These are phyloP conservation scores for Schwanniomyces vanrijiae DNA, from an alignment of 805 yeast genomes.

Conservation along the genomic window DNA sequence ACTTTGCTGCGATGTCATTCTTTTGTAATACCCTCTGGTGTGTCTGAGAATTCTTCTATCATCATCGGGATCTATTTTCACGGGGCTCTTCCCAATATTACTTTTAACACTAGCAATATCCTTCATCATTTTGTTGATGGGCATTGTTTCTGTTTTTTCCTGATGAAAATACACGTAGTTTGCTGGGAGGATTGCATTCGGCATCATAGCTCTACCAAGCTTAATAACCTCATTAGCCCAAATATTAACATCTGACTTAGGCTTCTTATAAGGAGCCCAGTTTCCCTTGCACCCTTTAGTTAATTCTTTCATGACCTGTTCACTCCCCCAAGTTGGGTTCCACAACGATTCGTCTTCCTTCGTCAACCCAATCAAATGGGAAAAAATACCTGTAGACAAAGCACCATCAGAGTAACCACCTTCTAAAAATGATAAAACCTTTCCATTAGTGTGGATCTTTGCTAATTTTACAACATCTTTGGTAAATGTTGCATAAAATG, in stretches of 20 bases:
- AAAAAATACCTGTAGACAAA: slow-evolving; percentile 71
- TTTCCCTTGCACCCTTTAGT: slow-evolving; percentile 65
- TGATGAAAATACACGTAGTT: slow-evolving; percentile 33
- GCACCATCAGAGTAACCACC: slow-evolving; percentile 90
- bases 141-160: slow-evolving; percentile 9
- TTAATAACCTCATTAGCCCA: slow-evolving; percentile 68
- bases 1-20: slow-evolving; percentile 7
- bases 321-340: slow-evolving; percentile 66
- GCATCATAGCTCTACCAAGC: slow-evolving; percentile 63
- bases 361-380: slow-evolving; percentile 74
- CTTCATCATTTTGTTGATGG: slow-evolving; percentile 32
- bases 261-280: slow-evolving; percentile 61
- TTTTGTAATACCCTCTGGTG: slow-evolving; percentile 39
- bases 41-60: slow-evolving; percentile 31
- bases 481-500: slow-evolving; percentile 72
- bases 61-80: slow-evolving; percentile 27
- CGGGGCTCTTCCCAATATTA: slow-evolving; percentile 16
- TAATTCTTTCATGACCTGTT: slow-evolving; percentile 61
- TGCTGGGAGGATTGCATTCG: slow-evolving; percentile 43
- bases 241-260: slow-evolving; percentile 49
- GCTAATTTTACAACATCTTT: slow-evolving; percentile 71
- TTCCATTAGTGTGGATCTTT: slow-evolving; percentile 58
- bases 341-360: slow-evolving; percentile 40
- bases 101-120: slow-evolving; percentile 20
- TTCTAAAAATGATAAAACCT: slow-evolving; percentile 67